phyloP scores from a whole-genome alignment of 306 rosid genomes.

The Carpinus fangiana region DNA sequence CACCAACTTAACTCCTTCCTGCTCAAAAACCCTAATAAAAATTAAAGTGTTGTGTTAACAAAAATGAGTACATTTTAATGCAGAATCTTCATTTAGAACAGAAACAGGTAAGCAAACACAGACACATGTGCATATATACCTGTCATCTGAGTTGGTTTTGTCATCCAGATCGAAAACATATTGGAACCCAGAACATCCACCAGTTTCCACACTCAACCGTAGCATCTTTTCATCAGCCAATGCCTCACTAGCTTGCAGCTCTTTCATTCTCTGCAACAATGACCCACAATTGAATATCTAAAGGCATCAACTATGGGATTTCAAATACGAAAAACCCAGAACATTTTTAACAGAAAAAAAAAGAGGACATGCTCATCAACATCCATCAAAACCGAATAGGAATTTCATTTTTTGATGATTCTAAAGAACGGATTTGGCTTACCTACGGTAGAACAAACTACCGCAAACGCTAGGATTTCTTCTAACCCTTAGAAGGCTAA shows the following conservation, averaged over 20 bases:
- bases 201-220: slow-evolving; percentile 85
- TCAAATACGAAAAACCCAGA: background rate
- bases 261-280: slow-evolving; percentile 68
- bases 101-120: background rate
- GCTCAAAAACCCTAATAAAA: slow-evolving; percentile 70
- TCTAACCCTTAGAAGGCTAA: too few relatives aligned
- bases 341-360: too few relatives aligned
- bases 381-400: background rate
- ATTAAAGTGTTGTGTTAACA: background rate
- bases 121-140: slow-evolving; percentile 33
- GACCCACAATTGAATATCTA: slow-evolving; percentile 7
- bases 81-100: background rate
- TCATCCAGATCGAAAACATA: slow-evolving; percentile 82
- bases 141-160: slow-evolving; percentile 68
- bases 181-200: slow-evolving; percentile 99
- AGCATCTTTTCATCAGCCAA: slow-evolving; percentile 55
- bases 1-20: slow-evolving; percentile 70
- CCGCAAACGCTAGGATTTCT: too few relatives aligned
- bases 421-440: background rate
- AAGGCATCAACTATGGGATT: background rate
- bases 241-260: slow-evolving; percentile 58
- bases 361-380: background rate
- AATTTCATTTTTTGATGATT: background rate
- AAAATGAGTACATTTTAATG: background rate
- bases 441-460: too few relatives aligned